Conservation (phyloP, 2,329 filamentous ascomycete species). For the Didymella keratinophila region DNA sequence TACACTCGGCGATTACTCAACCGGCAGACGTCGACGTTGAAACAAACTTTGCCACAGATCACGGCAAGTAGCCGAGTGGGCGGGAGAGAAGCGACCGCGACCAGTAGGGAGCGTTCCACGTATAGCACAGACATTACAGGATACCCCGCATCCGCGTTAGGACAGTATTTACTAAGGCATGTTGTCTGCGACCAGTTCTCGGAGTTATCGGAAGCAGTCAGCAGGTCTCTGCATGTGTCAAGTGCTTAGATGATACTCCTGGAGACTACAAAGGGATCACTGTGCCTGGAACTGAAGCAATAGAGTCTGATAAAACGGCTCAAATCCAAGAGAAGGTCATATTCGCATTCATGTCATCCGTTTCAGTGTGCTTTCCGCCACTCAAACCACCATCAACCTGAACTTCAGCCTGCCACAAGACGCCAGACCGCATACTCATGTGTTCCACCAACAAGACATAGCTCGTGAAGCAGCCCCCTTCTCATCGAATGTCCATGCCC, state of each 20-base stretch:
- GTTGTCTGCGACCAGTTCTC: too few relatives aligned
- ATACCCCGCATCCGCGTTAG: background rate
- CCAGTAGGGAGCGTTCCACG: background rate
- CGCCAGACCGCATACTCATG: too few relatives aligned
- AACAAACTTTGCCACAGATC: background rate
- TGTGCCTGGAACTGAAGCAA: background rate
- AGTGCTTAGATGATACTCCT: too few relatives aligned
- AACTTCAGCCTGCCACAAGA: background rate
- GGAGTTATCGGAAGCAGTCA: too few relatives aligned
- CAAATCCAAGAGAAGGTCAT: too few relatives aligned
- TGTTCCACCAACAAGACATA: background rate
- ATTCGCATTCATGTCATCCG: background rate
- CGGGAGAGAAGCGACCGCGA: background rate
- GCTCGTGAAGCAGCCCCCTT: background rate
- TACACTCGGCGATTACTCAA: background rate
- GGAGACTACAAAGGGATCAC: too few relatives aligned
- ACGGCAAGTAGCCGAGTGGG: background rate
- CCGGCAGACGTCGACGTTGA: background rate
- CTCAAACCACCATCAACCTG: background rate
- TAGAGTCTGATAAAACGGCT: background rate
- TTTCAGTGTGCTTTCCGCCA: background rate
- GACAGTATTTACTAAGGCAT: too few relatives aligned
- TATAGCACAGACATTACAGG: background rate
- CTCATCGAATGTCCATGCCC: conserved; percentile 3
- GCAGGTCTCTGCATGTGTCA: too few relatives aligned